A percentile compares a stretch with the other conserved stretches of the same genome.
Conservation (phyloP, 192 early-diverging fungal genomes). For the Coemansia sp. region DNA sequence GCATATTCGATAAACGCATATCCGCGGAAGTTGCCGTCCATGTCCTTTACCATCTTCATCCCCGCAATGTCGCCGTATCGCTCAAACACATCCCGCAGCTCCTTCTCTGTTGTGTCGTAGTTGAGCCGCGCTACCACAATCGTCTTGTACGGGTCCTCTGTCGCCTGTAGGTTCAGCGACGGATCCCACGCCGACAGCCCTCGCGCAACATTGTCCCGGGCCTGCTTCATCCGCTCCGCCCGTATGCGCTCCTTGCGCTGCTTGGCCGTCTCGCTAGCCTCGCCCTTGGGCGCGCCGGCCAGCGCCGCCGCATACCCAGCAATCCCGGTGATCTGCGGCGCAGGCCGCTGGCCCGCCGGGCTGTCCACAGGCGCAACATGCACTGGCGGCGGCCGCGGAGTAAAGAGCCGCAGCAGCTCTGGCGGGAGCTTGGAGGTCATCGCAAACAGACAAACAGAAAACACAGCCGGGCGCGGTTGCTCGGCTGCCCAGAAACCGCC, state of each 20-base stretch:
- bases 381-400: slow-evolving; percentile 32
- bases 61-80: slow-evolving; percentile 58
- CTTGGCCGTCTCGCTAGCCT: slow-evolving; percentile 22
- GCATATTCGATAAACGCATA: slow-evolving; percentile 97
- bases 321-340: slow-evolving; percentile 28
- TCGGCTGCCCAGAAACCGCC: too few relatives aligned
- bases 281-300: not conserved
- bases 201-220: slow-evolving; percentile 30
- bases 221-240: slow-evolving; percentile 21
- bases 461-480: too few relatives aligned
- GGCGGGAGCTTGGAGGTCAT: slow-evolving; percentile 45
- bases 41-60: slow-evolving; percentile 71
- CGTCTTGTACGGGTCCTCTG: slow-evolving; percentile 88
- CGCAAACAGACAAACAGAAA: not conserved
- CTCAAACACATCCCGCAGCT: slow-evolving; percentile 70
- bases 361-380: slow-evolving; percentile 24
- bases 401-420: slow-evolving; percentile 42
- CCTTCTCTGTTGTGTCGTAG: slow-evolving; percentile 51
- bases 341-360: slow-evolving; percentile 15
- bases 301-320: slow-evolving; percentile 22
- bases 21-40: slow-evolving; percentile 71
- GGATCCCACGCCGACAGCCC: slow-evolving; percentile 38
- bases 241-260: slow-evolving; percentile 38
- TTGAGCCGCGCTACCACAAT: slow-evolving; percentile 77
- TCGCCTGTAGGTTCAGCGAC: slow-evolving; percentile 57